phyloP scores from a whole-genome alignment of 2,329 filamentous ascomycete species.

The Aspergillus fischeri region DNA sequence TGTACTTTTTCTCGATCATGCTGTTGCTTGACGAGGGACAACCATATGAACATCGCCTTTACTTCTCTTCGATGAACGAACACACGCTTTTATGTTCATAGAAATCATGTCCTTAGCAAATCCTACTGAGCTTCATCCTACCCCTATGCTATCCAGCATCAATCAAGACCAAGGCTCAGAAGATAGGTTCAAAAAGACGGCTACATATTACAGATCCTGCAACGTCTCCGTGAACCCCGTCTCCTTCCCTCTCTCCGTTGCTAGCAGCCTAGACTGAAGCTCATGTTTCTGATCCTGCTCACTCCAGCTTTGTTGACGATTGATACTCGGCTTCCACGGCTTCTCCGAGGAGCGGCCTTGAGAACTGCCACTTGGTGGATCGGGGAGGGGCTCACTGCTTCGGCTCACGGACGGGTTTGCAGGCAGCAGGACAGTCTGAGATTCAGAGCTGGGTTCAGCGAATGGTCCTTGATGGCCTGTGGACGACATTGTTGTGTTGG shows the following conservation, averaged over 20 bases:
- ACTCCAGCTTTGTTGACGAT: constrained; percentile 34
- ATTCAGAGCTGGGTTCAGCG: constrained; percentile 4
- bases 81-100: background rate
- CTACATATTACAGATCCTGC: constrained; percentile 25
- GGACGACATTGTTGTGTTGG: constrained; percentile 3
- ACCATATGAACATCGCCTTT: background rate
- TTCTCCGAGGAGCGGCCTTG: constrained; percentile 7
- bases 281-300: constrained; percentile 56
- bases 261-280: constrained; percentile 40
- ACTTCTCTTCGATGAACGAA: background rate
- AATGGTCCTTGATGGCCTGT: constrained; percentile 8
- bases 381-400: background rate
- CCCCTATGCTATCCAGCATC: background rate
- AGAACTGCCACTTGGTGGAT: background rate
- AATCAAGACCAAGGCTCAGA: background rate
- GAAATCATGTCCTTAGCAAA: background rate
- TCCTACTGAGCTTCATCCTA: background rate
- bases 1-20: background rate
- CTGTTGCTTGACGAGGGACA: background rate
- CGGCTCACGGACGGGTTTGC: background rate
- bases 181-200: background rate
- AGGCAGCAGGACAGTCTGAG: constrained; percentile 9
- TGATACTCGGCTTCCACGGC: constrained; percentile 27
- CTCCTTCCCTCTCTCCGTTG: constrained; percentile 42
- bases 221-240: constrained; percentile 56